Evolutionary conservation across 768 basidiomycete species (phyloP).

Genomic region (Tricholoma sp.): DNA sequence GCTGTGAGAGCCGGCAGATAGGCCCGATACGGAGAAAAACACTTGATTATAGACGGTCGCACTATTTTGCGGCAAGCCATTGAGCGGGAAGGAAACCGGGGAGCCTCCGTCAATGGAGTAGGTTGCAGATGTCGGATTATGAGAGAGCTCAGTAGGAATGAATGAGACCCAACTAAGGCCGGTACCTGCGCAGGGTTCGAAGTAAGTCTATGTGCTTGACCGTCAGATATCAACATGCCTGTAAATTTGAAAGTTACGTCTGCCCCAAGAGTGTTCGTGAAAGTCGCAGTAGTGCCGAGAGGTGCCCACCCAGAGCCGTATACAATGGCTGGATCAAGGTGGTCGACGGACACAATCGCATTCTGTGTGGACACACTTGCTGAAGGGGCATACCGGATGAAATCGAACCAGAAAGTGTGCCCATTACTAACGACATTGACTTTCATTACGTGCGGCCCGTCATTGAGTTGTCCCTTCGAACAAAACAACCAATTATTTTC

Average conservation of each 20-base stretch:
- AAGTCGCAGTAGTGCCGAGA: background rate
- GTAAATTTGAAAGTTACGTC: background rate
- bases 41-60: slow-evolving; percentile 17
- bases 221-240: background rate
- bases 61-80: background rate
- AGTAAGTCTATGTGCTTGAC: background rate
- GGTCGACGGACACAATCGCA: background rate
- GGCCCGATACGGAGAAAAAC: slow-evolving; percentile 14
- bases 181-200: background rate
- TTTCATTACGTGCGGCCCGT: slow-evolving; percentile 17
- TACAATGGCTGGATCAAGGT: background rate
- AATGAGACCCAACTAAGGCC: background rate
- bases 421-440: background rate
- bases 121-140: background rate
- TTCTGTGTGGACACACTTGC: background rate
- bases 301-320: background rate
- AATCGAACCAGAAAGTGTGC: slow-evolving; percentile 2
- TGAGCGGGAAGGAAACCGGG: background rate
- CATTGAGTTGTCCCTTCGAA: slow-evolving; percentile 10
- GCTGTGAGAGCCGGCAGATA: slow-evolving; percentile 14
- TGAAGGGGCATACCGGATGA: background rate
- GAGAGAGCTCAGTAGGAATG: background rate
- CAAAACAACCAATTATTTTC: slow-evolving; percentile 25
- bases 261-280: background rate
- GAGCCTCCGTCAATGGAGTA: slow-evolving; percentile 1